These are phyloP conservation scores for Fusarium succisae DNA, from an alignment of 2,329 filamentous ascomycete species.

Conservation along the genomic window DNA sequence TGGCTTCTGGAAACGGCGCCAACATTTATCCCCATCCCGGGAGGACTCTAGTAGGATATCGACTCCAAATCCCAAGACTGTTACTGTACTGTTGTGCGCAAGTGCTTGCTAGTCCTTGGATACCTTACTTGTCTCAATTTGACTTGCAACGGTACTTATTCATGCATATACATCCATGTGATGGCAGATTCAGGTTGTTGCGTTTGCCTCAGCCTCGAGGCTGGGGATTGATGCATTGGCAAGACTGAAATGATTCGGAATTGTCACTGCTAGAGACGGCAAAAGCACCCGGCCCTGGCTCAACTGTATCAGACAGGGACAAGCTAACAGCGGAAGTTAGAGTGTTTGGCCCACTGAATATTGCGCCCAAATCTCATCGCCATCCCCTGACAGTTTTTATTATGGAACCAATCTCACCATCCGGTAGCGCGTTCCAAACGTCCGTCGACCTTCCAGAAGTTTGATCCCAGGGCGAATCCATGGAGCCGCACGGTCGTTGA, in stretches of 20 bases:
- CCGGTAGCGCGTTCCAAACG: constrained; percentile 43
- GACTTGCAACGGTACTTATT: constrained; percentile 5
- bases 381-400: constrained; percentile 37
- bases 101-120: not conserved
- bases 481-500: constrained; percentile 40
- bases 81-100: not conserved
- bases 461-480: constrained; percentile 40
- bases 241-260: constrained; percentile 5
- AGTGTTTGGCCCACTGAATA: constrained; percentile 39
- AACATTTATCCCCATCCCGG: not conserved
- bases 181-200: not conserved
- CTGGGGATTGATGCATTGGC: not conserved
- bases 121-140: constrained; percentile 32
- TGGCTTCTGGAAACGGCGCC: constrained; percentile 9
- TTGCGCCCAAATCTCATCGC: constrained; percentile 34
- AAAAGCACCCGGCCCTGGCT: constrained; percentile 30
- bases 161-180: not conserved
- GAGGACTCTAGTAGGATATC: not conserved
- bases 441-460: constrained; percentile 43
- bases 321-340: not conserved
- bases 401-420: constrained; percentile 43
- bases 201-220: not conserved
- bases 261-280: constrained; percentile 13
- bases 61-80: constrained; percentile 15
- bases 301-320: constrained; percentile 21